Percentiles rank a stretch among this genome's conserved stretches.
phyloP scores from a whole-genome alignment of 352 stramenopile genomes.

The Plasmopara halstedii region DNA sequence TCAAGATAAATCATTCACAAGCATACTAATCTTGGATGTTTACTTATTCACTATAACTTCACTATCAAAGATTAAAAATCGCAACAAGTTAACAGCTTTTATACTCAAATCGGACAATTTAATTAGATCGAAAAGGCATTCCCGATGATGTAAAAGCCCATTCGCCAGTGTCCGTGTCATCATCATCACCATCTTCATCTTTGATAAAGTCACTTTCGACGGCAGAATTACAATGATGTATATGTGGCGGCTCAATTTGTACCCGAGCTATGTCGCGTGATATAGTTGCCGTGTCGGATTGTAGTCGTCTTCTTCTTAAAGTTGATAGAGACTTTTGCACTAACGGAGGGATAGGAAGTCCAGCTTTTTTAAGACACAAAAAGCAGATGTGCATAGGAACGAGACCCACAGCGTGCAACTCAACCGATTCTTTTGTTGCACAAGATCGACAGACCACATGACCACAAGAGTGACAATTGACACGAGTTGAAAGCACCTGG shows the following conservation, averaged over 20 bases:
- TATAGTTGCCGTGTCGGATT: constrained; percentile 13
- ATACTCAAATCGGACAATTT: too few relatives aligned
- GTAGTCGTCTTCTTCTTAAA: constrained; percentile 13
- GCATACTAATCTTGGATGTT: too few relatives aligned
- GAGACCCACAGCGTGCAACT: constrained; percentile 29
- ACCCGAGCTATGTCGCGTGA: neutral
- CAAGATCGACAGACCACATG: constrained; percentile 30
- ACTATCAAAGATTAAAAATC: too few relatives aligned
- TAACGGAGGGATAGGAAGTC: constrained; percentile 11
- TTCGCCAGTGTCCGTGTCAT: constrained; percentile 23
- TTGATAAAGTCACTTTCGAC: constrained; percentile 15
- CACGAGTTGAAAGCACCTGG: constrained; percentile 30
- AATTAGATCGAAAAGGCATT: constrained; percentile 21
- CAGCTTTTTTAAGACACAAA: constrained; percentile 22
- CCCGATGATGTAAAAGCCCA: constrained; percentile 27
- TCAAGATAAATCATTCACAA: too few relatives aligned
- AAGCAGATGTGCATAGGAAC: constrained; percentile 37
- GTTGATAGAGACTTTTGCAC: constrained; percentile 5
- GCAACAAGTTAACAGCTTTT: too few relatives aligned
- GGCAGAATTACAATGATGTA: constrained; percentile 12
- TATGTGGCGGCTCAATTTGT: neutral
- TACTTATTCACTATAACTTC: too few relatives aligned
- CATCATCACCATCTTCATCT: constrained; percentile 14
- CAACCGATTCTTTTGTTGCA: constrained; percentile 28
- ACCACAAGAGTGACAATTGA: constrained; percentile 34